Conservation (phyloP, 257 asterid genomes). For the Plectranthus barbatus region DNA sequence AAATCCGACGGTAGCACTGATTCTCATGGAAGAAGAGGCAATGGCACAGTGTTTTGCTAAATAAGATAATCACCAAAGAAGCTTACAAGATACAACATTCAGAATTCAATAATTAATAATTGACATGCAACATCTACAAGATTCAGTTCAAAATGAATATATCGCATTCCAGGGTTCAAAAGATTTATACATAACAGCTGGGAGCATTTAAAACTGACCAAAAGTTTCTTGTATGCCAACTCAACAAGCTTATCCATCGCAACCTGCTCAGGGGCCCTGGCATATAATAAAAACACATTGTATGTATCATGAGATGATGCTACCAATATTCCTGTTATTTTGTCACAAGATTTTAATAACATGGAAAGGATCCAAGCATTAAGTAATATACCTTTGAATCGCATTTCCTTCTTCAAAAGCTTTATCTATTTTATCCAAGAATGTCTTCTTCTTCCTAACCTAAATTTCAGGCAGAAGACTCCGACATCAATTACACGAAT, state of each 20-base stretch:
- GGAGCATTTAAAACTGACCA: slow-evolving; percentile 47
- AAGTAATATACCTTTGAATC: slow-evolving; percentile 38
- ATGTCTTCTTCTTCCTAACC: slow-evolving; percentile 59
- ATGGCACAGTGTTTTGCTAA: not conserved
- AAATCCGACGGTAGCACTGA: slow-evolving; percentile 1
- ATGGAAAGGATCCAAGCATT: not conserved
- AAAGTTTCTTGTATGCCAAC: slow-evolving; percentile 71
- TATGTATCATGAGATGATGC: slow-evolving; percentile 2
- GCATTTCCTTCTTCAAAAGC: slow-evolving; percentile 51
- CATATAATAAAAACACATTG: slow-evolving; percentile 13
- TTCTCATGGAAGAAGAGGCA: slow-evolving; percentile 1
- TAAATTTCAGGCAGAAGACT: slow-evolving; percentile 26
- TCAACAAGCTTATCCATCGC: slow-evolving; percentile 82
- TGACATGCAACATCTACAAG: not conserved
- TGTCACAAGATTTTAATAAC: slow-evolving; percentile 2
- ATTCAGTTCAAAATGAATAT: not conserved
- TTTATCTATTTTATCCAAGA: slow-evolving; percentile 46
- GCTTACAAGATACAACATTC: not conserved
- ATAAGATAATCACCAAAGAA: not conserved
- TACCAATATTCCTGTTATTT: not conserved
- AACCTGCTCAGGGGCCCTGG: slow-evolving; percentile 84
- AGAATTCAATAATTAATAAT: not conserved
- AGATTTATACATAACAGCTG: not conserved
- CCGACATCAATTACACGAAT: slow-evolving; percentile 7
- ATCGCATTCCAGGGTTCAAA: not conserved